A percentile compares a stretch with the other conserved stretches of the same genome.
Evolutionary conservation across 2,329 filamentous ascomycete species (phyloP).

Genomic region (Fusarium caatingaense): DNA sequence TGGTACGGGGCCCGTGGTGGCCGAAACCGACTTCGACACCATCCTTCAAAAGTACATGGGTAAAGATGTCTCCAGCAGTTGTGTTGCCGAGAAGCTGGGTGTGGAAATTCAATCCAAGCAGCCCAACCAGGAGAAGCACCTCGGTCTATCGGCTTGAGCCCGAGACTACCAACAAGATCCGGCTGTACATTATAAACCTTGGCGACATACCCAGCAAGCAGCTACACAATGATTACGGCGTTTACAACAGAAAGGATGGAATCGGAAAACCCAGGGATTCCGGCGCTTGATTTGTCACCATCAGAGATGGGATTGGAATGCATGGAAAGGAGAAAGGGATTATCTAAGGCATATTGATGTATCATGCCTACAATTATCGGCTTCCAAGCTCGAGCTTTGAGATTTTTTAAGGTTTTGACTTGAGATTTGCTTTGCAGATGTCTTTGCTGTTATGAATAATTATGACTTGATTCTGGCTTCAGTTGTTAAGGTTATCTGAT

Average conservation of each 20-base stretch:
- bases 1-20: slow-evolving; percentile 87
- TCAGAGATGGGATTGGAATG: slow-evolving; percentile 23
- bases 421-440: slow-evolving; percentile 9
- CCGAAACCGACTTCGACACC: slow-evolving; percentile 86
- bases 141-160: slow-evolving; percentile 33
- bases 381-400: slow-evolving; percentile 12
- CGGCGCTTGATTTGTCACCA: slow-evolving; percentile 31
- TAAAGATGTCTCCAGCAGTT: slow-evolving; percentile 52
- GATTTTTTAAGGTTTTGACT: slow-evolving; percentile 13
- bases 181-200: slow-evolving; percentile 44
- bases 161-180: slow-evolving; percentile 17
- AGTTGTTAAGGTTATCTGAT: background rate
- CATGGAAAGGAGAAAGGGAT: slow-evolving; percentile 35
- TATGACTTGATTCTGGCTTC: slow-evolving; percentile 30
- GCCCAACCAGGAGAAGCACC: slow-evolving; percentile 34
- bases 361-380: slow-evolving; percentile 3
- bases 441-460: slow-evolving; percentile 35
- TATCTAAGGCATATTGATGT: slow-evolving; percentile 4
- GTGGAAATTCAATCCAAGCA: slow-evolving; percentile 58
- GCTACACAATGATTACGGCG: slow-evolving; percentile 43
- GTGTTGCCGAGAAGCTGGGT: slow-evolving; percentile 66
- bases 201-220: slow-evolving; percentile 35
- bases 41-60: slow-evolving; percentile 76
- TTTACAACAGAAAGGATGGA: slow-evolving; percentile 45
- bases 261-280: slow-evolving; percentile 40